A percentile compares a stretch with the other conserved stretches of the same genome.
Evolutionary conservation across 139 green algal species (phyloP).

Genomic region (Micromonas pusilla): DNA sequence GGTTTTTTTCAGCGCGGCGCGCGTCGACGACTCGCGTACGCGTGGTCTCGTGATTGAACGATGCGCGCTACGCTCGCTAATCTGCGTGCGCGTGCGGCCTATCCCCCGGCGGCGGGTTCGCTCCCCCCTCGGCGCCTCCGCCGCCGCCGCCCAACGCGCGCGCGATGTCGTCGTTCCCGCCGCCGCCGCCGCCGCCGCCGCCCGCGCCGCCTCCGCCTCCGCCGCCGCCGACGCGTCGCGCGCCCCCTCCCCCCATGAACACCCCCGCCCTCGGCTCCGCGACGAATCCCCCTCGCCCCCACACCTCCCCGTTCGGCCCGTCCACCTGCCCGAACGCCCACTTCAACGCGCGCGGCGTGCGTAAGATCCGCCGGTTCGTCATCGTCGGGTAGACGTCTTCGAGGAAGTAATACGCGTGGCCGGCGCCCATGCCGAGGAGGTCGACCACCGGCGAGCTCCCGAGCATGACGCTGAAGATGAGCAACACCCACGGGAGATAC

Average conservation of each 20-base stretch:
- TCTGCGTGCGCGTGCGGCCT: too few relatives aligned
- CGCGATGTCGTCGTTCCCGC: not conserved
- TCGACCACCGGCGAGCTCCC: constrained; percentile 78
- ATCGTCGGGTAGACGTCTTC: constrained; percentile 97
- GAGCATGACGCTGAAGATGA: constrained; percentile 87
- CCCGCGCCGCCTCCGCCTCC: not conserved
- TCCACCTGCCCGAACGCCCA: constrained; percentile 56
- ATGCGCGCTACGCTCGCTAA: too few relatives aligned
- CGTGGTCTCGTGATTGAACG: too few relatives aligned
- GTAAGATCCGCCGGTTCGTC: constrained; percentile 63
- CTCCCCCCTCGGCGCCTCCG: too few relatives aligned
- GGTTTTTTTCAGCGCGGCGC: too few relatives aligned
- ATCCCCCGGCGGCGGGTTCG: too few relatives aligned
- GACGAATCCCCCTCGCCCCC: not conserved
- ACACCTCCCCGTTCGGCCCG: not conserved
- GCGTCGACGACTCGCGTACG: too few relatives aligned
- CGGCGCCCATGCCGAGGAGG: constrained; percentile 60
- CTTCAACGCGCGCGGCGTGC: constrained; percentile 65
- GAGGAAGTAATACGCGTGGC: constrained; percentile 94
- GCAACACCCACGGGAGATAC: constrained; percentile 96
- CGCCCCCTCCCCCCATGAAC: not conserved
- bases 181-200: not conserved
- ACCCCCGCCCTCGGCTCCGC: not conserved
- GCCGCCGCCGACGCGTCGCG: not conserved
- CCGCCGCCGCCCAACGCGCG: not conserved